Conservation (phyloP, 768 basidiomycete genomes). For the Rhodosporidiobolus sp. region DNA sequence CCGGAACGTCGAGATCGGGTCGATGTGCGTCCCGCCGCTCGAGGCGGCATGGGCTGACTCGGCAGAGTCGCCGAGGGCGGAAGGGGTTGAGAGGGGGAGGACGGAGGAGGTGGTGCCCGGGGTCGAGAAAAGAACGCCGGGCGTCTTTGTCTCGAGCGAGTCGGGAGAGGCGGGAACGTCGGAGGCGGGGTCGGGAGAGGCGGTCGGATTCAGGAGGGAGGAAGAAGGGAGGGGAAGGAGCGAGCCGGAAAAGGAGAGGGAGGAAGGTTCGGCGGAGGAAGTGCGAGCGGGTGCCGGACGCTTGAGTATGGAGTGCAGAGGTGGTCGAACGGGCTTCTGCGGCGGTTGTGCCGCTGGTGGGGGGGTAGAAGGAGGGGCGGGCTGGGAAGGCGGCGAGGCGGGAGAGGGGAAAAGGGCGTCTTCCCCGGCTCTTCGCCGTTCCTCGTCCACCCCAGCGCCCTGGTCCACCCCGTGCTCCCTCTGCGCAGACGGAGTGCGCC, state of each 20-base stretch:
- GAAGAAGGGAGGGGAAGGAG: background rate
- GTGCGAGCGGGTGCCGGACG: background rate
- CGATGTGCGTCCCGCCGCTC: background rate
- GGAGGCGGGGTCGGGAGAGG: background rate
- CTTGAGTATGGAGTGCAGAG: conserved; percentile 13
- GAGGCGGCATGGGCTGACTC: background rate
- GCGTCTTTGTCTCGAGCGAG: background rate
- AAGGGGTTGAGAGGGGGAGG: conserved; percentile 4
- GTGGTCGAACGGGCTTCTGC: background rate
- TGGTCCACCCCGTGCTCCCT: background rate
- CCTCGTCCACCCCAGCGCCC: conserved; percentile 1
- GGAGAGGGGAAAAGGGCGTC: background rate
- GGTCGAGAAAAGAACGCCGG: conserved; percentile 4
- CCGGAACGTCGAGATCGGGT: conserved; percentile 18
- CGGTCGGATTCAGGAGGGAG: background rate
- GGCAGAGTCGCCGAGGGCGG: background rate
- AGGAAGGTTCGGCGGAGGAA: background rate
- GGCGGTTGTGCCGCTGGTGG: background rate
- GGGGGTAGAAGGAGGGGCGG: background rate
- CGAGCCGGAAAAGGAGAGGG: background rate
- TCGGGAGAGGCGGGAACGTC: background rate
- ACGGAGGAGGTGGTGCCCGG: conserved; percentile 6
- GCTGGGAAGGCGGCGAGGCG: background rate
- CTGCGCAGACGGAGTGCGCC: too few relatives aligned
- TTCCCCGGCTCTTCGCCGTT: background rate